Base-by-base conservation (phyloP, 2,329 filamentous ascomycete genomes). In the Raffaelea ambrosiae region DNA sequence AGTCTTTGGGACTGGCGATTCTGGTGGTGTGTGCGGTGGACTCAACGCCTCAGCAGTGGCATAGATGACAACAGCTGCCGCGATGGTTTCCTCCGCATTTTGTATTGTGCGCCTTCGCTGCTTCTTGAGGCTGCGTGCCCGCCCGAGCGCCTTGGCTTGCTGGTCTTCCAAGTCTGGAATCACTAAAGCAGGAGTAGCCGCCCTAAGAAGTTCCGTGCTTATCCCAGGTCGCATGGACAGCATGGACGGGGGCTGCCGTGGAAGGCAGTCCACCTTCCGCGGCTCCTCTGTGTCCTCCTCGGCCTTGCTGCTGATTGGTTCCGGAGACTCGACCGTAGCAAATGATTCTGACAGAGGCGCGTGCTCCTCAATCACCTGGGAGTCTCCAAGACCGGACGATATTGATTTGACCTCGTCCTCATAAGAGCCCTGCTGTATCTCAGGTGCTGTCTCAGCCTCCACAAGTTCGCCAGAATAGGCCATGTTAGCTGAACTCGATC, bases 41-140 rank as follows among this genome's bases (percentile, higher is more conserved):
- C 67, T 72, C 49, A 76, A 58, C 40, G 65, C 67, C 51, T 73
- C 71, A 31, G 67, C 72, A 9, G 73, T 66, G 36, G 76, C 74
- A 51, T 74, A 75, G 19, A 78, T 68, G 21, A 77, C 67, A 21
- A 77, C 74, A 14, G 72, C 75, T 31, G 74, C 71, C 31, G 75
- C 75, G 29, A 77, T 61, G 31, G 70, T 68, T 49, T 78, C 76
- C 58, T 79, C 74, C 16, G 69, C 70, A 16, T 69, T 62, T 35
- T 65, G 66, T 31, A 72, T 61, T n/a, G 66, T 66, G 49, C 68
- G 62, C 49, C 66, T 71, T 47, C 69, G 66, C 53, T 69, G 70
- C 46, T 68, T 69, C 47, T 66, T 67, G 18, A 75, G 56, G 42
- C 66, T 73, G 47, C 63, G 67, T 20, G 63, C 66, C 41, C 69